Conservation (phyloP, 2,329 filamentous ascomycete genomes). For the Exserohilum turcica region DNA sequence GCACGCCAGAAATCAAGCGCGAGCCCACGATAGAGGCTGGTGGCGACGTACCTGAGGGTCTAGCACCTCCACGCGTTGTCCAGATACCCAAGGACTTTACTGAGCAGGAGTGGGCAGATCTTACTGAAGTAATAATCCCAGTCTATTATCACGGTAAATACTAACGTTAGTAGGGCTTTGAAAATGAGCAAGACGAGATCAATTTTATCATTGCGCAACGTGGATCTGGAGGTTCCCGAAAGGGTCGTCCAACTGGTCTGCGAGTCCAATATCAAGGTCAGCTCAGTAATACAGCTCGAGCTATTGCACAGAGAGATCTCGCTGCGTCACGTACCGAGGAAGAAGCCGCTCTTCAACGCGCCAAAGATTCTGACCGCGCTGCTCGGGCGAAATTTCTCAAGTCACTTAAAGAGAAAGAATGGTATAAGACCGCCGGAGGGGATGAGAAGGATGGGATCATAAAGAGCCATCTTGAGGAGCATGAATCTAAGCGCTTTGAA, state of each 20-base stretch:
- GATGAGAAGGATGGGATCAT: too few relatives aligned
- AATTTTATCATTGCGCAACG: neutral
- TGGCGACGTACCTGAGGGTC: neutral
- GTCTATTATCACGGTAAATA: neutral
- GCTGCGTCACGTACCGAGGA: neutral
- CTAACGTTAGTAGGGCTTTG: neutral
- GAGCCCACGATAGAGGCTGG: neutral
- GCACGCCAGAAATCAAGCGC: neutral
- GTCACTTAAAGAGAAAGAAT: neutral
- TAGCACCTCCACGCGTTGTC: neutral
- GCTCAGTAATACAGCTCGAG: neutral
- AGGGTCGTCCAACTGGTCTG: neutral
- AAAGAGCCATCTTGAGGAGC: too few relatives aligned
- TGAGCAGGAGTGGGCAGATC: neutral
- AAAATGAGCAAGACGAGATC: neutral
- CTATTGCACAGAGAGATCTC: neutral
- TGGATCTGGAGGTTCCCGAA: neutral
- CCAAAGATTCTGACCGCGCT: neutral
- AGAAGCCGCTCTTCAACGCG: neutral
- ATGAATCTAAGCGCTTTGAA: neutral
- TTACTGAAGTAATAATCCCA: neutral
- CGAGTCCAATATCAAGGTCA: neutral
- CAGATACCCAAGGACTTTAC: neutral
- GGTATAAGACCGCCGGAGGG: neutral
- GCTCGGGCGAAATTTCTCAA: neutral